Conservation (phyloP, 306 rosid species). For the Rubus parviflorus region DNA sequence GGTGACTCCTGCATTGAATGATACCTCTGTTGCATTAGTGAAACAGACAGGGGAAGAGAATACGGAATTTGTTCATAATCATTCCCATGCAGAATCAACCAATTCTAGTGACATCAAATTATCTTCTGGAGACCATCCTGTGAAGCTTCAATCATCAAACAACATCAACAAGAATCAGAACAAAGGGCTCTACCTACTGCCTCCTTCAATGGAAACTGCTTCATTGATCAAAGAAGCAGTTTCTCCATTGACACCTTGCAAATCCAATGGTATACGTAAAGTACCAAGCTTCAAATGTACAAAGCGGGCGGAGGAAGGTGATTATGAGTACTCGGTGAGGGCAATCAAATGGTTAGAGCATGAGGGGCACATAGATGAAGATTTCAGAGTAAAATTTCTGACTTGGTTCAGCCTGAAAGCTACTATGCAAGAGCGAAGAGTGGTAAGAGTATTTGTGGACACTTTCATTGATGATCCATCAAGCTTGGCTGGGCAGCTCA, state of each 20-base stretch:
- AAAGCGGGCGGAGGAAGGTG: conserved; percentile 54
- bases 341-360: conserved; percentile 74
- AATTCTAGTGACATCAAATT: conserved; percentile 46
- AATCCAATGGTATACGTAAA: conserved; percentile 44
- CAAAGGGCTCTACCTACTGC: conserved; percentile 44
- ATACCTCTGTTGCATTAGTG: conserved; percentile 26
- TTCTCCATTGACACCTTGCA: conserved; percentile 70
- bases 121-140: conserved; percentile 28
- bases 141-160: conserved; percentile 26
- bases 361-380: conserved; percentile 62
- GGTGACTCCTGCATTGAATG: conserved; percentile 52
- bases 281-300: conserved; percentile 32
- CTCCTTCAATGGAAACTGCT: conserved; percentile 31
- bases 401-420: conserved; percentile 98
- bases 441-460: conserved; percentile 78
- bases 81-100: conserved; percentile 44
- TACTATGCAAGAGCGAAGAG: conserved; percentile 69
- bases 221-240: conserved; percentile 26
- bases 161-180: conserved; percentile 38
- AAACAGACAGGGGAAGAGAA: conserved; percentile 30
- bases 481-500: conserved; percentile 83
- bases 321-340: conserved; percentile 76
- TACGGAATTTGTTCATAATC: conserved; percentile 35
- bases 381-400: conserved; percentile 79
- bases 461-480: conserved; percentile 79